phyloP scores from a whole-genome alignment of 164 flowering plant genomes.

The Litsea cubeba region DNA sequence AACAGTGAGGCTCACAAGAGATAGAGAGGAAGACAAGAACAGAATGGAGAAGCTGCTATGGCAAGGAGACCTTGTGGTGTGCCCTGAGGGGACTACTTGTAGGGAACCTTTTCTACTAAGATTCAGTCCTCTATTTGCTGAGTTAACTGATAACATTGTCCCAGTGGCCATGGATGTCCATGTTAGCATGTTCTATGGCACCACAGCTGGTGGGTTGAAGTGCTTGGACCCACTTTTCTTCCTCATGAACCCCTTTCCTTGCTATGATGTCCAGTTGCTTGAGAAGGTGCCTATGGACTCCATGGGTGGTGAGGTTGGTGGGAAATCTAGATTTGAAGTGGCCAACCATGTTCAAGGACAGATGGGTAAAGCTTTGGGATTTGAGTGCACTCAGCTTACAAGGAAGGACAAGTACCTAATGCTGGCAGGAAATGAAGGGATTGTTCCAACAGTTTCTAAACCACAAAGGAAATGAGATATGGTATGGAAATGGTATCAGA shows the following conservation, averaged over 20 bases:
- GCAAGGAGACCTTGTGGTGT: slow-evolving; percentile 35
- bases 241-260: slow-evolving; percentile 31
- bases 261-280: slow-evolving; percentile 21
- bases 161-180: slow-evolving; percentile 30
- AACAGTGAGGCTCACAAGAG: slow-evolving; percentile 28
- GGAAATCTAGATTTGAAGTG: slow-evolving; percentile 40
- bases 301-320: slow-evolving; percentile 15
- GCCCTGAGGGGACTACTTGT: slow-evolving; percentile 47
- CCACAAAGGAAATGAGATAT: no score
- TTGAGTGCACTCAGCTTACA: slow-evolving; percentile 57
- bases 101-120: slow-evolving; percentile 39
- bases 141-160: slow-evolving; percentile 29
- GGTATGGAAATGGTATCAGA: no score
- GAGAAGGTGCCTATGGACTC: slow-evolving; percentile 15
- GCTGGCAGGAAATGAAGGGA: slow-evolving; percentile 59
- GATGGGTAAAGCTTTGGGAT: slow-evolving; percentile 44
- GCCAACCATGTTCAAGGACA: slow-evolving; percentile 57
- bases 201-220: slow-evolving; percentile 35
- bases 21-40: slow-evolving; percentile 24
- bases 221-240: slow-evolving; percentile 36
- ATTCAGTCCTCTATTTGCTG: slow-evolving; percentile 42
- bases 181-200: slow-evolving; percentile 37
- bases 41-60: slow-evolving; percentile 24
- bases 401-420: slow-evolving; percentile 61
- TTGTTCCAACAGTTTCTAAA: slow-evolving; percentile 6